Evolutionary conservation across 1,284 basidiomycete species (phyloP).

Genomic region (Pseudozyma tsukubaensis): DNA sequence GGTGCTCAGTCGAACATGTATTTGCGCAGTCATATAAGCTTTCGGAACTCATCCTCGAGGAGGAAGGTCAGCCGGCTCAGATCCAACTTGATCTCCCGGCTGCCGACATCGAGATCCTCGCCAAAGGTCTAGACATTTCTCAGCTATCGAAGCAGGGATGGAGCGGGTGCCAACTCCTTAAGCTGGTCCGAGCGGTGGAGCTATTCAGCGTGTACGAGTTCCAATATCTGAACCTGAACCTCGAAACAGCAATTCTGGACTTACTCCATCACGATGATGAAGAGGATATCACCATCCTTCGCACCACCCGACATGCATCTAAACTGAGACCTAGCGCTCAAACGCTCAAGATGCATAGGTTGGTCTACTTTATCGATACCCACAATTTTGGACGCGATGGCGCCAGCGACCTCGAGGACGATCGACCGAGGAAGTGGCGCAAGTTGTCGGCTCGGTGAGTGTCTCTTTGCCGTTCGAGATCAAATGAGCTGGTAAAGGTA

Average conservation of each 20-base stretch:
- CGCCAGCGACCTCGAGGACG: not conserved
- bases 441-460: constrained; percentile 7
- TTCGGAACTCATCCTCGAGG: not conserved
- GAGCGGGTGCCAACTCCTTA: not conserved
- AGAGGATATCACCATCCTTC: not conserved
- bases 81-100: not conserved
- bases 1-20: not conserved
- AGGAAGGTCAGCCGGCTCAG: not conserved
- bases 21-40: not conserved
- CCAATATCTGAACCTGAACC: not conserved
- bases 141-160: not conserved
- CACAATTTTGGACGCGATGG: not conserved
- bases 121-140: not conserved
- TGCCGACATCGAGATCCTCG: not conserved
- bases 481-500: too few species aligned
- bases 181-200: constrained; percentile 2
- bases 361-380: not conserved
- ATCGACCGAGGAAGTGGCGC: constrained; percentile 7
- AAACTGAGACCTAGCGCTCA: not conserved
- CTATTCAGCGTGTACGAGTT: constrained; percentile 6
- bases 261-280: not conserved
- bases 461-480: not conserved
- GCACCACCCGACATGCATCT: not conserved
- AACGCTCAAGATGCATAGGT: not conserved
- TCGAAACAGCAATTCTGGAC: constrained; percentile 3